Evolutionary conservation across 306 rosid species (phyloP).

Genomic region (Vigna unguiculata): DNA sequence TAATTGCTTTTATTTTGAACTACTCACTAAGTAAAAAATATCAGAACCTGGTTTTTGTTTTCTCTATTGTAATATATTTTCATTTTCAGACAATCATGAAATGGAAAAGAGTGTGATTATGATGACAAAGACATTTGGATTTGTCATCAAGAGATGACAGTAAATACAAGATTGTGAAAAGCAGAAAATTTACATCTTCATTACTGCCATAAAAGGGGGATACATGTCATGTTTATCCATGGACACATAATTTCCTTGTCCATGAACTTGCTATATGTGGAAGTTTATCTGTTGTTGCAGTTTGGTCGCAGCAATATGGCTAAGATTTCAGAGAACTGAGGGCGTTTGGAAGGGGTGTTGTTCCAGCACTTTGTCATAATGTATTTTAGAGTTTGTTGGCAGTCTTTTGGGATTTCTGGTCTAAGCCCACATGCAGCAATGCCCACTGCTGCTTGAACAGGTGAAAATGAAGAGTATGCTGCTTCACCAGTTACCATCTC

Average conservation of each 20-base stretch:
- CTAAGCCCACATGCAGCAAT: constrained; percentile 99
- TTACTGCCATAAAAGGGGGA: constrained; percentile 47
- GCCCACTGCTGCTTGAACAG: constrained; percentile 96
- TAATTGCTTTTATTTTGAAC: background rate
- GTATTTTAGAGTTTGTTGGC: constrained; percentile 75
- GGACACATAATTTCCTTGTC: constrained; percentile 43
- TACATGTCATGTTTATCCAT: constrained; percentile 45
- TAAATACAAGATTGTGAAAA: constrained; percentile 34
- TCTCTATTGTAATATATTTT: background rate
- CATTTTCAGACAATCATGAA: background rate
- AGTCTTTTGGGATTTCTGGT: constrained; percentile 95
- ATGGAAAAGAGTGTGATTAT: constrained; percentile 1
- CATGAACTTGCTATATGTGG: constrained; percentile 23
- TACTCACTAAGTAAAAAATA: background rate
- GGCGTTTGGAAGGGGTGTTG: constrained; percentile 90
- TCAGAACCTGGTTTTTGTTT: background rate
- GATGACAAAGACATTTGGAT: constrained; percentile 37
- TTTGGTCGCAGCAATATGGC: constrained; percentile 62
- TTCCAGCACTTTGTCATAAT: constrained; percentile 96
- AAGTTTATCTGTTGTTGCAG: constrained; percentile 60
- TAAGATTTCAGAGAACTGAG: constrained; percentile 82
- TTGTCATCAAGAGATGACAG: constrained; percentile 18
- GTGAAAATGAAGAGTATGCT: constrained; percentile 85
- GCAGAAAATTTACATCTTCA: constrained; percentile 53
- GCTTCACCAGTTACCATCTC: constrained; percentile 96